These are phyloP conservation scores for Wallacemonas collosoma DNA, from an alignment of 208 protist species.

Conservation along the genomic window DNA sequence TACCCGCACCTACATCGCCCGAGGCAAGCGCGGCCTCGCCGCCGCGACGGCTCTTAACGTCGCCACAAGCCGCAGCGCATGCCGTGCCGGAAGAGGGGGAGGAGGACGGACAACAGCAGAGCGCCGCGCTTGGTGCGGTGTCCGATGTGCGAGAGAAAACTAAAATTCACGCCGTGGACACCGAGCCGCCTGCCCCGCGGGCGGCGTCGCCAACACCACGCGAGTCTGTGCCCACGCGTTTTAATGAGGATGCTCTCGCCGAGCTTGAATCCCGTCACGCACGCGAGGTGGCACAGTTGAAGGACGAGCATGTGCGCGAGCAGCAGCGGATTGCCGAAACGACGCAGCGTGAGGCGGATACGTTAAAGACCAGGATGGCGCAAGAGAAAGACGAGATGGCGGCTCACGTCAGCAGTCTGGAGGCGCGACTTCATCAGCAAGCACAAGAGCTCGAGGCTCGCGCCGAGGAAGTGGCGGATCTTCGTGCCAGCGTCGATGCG, in stretches of 20 bases:
- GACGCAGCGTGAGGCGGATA: neutral
- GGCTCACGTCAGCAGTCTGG: slow-evolving; percentile 10
- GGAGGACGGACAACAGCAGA: too few relatives aligned
- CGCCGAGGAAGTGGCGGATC: slow-evolving; percentile 22
- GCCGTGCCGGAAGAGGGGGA: too few relatives aligned
- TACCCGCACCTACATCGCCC: slow-evolving; percentile 16
- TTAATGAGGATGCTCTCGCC: neutral
- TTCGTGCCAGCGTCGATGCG: slow-evolving; percentile 42
- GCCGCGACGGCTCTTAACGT: neutral
- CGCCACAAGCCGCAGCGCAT: neutral
- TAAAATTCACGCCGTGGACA: too few relatives aligned
- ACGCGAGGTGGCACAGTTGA: neutral
- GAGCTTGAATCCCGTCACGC: neutral
- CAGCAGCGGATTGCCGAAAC: neutral
- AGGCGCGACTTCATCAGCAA: slow-evolving; percentile 25
- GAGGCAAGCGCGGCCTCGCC: neutral
- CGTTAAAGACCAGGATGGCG: neutral
- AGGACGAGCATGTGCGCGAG: neutral
- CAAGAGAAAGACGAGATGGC: neutral
- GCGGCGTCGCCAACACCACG: neutral
- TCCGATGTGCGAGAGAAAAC: too few relatives aligned
- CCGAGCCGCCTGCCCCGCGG: too few relatives aligned
- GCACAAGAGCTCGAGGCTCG: slow-evolving; percentile 22
- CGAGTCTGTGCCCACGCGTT: neutral
- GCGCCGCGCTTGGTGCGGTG: too few relatives aligned